Evolutionary conservation across 164 flowering plant species (phyloP).

Genomic region (Annona squamosa): DNA sequence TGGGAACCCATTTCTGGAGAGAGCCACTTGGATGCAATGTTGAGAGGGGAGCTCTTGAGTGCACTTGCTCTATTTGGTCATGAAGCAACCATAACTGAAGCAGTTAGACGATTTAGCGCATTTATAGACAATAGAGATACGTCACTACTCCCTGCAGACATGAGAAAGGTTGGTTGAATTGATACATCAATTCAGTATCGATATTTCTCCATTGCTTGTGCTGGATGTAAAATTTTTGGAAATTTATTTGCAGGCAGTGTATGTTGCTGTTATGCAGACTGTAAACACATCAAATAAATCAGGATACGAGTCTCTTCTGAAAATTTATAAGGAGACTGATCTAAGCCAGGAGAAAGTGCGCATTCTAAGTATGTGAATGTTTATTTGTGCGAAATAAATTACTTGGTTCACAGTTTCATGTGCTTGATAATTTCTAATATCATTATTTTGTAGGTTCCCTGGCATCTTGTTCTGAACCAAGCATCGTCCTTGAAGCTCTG

Average conservation of each 20-base stretch:
- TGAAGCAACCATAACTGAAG: slow-evolving; percentile 59
- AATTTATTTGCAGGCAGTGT: slow-evolving; percentile 45
- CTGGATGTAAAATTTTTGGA: not conserved
- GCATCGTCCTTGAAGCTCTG: slow-evolving; percentile 65
- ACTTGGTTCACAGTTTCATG: not conserved
- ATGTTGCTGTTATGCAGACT: slow-evolving; percentile 72
- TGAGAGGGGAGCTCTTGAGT: slow-evolving; percentile 85
- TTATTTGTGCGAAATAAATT: slow-evolving; percentile 9
- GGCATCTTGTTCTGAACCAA: slow-evolving; percentile 67
- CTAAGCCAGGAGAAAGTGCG: slow-evolving; percentile 87
- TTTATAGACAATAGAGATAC: slow-evolving; percentile 73
- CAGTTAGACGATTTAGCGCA: slow-evolving; percentile 57
- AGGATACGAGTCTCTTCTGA: slow-evolving; percentile 70
- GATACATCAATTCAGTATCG: not conserved
- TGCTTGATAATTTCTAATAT: not conserved
- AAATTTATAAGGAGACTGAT: slow-evolving; percentile 76
- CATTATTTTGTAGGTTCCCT: slow-evolving; percentile 29
- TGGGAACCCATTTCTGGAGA: slow-evolving; percentile 85
- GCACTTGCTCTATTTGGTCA: slow-evolving; percentile 82
- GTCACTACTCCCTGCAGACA: slow-evolving; percentile 68
- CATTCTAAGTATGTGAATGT: slow-evolving; percentile 42
- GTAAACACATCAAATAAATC: slow-evolving; percentile 57
- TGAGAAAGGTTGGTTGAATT: not conserved
- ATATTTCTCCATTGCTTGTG: not conserved
- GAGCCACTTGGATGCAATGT: slow-evolving; percentile 85